A percentile compares a stretch with the other conserved stretches of the same genome.
phyloP scores from a whole-genome alignment of 2,329 filamentous ascomycete genomes.

The Fusarium coicis region DNA sequence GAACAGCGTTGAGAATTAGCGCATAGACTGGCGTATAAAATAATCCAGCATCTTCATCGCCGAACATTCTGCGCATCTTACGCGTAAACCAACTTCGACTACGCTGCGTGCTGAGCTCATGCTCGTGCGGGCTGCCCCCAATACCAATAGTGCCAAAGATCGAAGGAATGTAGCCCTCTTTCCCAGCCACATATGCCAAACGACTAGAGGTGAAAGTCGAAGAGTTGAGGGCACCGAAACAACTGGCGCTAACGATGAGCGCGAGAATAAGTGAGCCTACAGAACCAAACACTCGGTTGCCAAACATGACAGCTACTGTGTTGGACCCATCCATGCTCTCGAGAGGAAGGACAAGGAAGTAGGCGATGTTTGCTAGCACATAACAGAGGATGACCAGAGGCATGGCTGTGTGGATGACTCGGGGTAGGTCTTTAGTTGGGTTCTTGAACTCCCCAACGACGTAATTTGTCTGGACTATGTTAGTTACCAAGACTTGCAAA shows the following conservation, averaged over 20 bases:
- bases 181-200: conserved; percentile 91
- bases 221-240: conserved; percentile 94
- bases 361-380: conserved; percentile 89
- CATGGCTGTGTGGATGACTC: conserved; percentile 96
- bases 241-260: conserved; percentile 88
- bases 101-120: conserved; percentile 55
- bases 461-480: conserved; percentile 81
- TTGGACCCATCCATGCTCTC: conserved; percentile 86
- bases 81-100: conserved; percentile 68
- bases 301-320: conserved; percentile 96
- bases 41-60: conserved; percentile 81
- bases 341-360: conserved; percentile 91
- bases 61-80: conserved; percentile 70
- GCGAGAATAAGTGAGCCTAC: conserved; percentile 85
- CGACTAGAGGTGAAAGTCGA: conserved; percentile 93
- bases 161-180: conserved; percentile 90
- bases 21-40: conserved; percentile 97
- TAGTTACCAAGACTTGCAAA: neutral
- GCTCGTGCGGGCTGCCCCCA: conserved; percentile 56
- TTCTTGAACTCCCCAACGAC: conserved; percentile 97
- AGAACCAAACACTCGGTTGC: conserved; percentile 87
- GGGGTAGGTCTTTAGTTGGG: conserved; percentile 86
- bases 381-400: conserved; percentile 92
- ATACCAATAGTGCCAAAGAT: conserved; percentile 87
- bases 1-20: conserved; percentile 79